Conservation (phyloP, 129 eudicot genomes). For the Chrysanthemum seticuspe region DNA sequence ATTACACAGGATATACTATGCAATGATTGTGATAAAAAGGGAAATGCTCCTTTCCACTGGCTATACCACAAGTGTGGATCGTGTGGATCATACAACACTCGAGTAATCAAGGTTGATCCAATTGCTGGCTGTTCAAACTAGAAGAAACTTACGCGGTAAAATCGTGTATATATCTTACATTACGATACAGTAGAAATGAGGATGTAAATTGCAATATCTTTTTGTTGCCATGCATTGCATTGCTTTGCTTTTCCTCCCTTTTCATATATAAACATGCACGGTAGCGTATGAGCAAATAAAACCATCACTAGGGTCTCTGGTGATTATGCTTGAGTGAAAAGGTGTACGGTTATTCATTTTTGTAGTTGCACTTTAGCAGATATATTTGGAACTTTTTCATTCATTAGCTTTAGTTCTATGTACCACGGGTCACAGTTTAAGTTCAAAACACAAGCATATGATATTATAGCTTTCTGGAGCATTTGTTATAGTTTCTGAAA, state of each 20-base stretch:
- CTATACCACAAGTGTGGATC: constrained; percentile 82
- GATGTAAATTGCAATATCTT: constrained; percentile 32
- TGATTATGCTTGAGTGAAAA: constrained; percentile 24
- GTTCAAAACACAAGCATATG: background rate
- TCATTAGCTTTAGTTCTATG: constrained; percentile 4
- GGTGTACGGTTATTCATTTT: constrained; percentile 12
- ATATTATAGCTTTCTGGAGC: no score
- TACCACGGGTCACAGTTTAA: background rate
- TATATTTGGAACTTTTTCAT: background rate
- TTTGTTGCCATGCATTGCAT: constrained; percentile 21
- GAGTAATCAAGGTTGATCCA: constrained; percentile 82
- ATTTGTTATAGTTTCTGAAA: no score
- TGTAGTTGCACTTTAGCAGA: background rate
- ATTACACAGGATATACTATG: constrained; percentile 75
- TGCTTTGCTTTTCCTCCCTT: constrained; percentile 17
- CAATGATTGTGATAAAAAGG: constrained; percentile 86
- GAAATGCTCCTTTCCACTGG: constrained; percentile 89
- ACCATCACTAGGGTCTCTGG: constrained; percentile 13
- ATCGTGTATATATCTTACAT: constrained; percentile 26
- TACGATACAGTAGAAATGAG: constrained; percentile 26
- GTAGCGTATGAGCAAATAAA: constrained; percentile 34
- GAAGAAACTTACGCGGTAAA: constrained; percentile 10
- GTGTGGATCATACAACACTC: constrained; percentile 90
- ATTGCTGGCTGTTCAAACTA: constrained; percentile 50
- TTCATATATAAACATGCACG: constrained; percentile 18